Evolutionary conservation across 192 early-diverging fungal species (phyloP).

Genomic region (Coemansia sp.): DNA sequence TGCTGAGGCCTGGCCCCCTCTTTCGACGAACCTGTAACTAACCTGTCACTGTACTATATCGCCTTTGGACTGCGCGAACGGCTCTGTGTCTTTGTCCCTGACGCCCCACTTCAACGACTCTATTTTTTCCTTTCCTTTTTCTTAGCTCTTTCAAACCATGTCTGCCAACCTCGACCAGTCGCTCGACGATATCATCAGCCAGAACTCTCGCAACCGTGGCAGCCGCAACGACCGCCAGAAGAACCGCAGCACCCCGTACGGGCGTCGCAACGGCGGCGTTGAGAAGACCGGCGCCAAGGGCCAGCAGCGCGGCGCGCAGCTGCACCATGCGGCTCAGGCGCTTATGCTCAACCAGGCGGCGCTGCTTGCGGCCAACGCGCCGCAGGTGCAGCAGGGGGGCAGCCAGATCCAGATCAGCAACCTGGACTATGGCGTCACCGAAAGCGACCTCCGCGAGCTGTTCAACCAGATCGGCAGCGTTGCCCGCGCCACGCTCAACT

Average conservation of each 20-base stretch:
- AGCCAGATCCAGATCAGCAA: conserved; percentile 46
- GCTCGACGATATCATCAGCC: conserved; percentile 47
- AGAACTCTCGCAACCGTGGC: background rate
- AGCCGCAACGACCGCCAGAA: conserved; percentile 2
- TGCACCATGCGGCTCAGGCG: conserved; percentile 10
- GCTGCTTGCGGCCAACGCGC: conserved; percentile 21
- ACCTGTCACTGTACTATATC: background rate
- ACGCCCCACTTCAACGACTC: too few species aligned
- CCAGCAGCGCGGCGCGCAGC: conserved; percentile 10
- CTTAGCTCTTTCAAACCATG: conserved; percentile 15
- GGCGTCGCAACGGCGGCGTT: conserved; percentile 29
- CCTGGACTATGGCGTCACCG: conserved; percentile 45
- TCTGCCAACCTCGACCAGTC: conserved; percentile 49
- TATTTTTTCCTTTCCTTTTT: conserved; percentile 4
- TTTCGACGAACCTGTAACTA: too few species aligned
- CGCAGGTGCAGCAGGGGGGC: conserved; percentile 23
- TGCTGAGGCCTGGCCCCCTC: too few species aligned
- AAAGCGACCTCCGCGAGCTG: conserved; percentile 35
- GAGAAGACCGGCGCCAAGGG: conserved; percentile 29
- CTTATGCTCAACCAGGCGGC: conserved; percentile 45
- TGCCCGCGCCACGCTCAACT: conserved; percentile 25
- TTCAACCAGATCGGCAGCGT: conserved; percentile 42
- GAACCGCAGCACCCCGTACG: conserved; percentile 42
- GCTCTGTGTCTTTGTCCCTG: conserved; percentile 2
- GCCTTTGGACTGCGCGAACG: too few species aligned